These are phyloP conservation scores for Narthecium ossifragum DNA, from an alignment of 106 monocot species.

Conservation along the genomic window DNA sequence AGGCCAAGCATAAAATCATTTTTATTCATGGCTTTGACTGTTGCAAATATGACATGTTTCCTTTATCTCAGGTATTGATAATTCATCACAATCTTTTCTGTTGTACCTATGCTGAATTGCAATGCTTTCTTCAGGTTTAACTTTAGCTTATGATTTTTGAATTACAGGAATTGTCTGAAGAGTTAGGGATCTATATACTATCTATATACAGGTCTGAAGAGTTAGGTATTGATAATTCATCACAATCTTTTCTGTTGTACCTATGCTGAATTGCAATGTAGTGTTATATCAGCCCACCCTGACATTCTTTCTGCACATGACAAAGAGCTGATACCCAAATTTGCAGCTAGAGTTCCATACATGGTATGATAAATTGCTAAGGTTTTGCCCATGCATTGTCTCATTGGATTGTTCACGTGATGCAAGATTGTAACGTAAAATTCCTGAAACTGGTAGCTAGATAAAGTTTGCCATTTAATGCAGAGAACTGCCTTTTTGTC, in stretches of 20 bases:
- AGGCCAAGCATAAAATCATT: slow-evolving; percentile 59
- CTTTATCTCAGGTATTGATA: slow-evolving; percentile 38
- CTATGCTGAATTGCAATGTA: slow-evolving; percentile 3
- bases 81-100: too few relatives aligned
- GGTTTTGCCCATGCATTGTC: too few relatives aligned
- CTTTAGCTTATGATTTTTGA: background rate
- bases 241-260: too few relatives aligned
- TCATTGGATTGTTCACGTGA: too few relatives aligned
- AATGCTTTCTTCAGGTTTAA: too few relatives aligned
- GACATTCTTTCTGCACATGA: slow-evolving; percentile 36
- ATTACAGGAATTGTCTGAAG: slow-evolving; percentile 53
- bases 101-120: too few relatives aligned
- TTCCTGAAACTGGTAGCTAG: too few relatives aligned
- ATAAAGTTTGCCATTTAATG: too few relatives aligned
- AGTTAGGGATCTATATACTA: slow-evolving; percentile 51
- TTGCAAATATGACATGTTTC: slow-evolving; percentile 48
- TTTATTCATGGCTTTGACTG: slow-evolving; percentile 66
- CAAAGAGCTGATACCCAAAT: slow-evolving; percentile 24
- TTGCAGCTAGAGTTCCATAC: slow-evolving; percentile 9
- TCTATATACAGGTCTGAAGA: slow-evolving; percentile 81
- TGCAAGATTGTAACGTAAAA: background rate
- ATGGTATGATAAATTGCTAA: background rate
- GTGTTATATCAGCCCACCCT: slow-evolving; percentile 24
- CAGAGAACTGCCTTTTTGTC: too few relatives aligned
- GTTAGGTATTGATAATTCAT: slow-evolving; percentile 93